phyloP scores from a whole-genome alignment of 176 grass and related monocot genomes.

The Triticum aestivum region DNA sequence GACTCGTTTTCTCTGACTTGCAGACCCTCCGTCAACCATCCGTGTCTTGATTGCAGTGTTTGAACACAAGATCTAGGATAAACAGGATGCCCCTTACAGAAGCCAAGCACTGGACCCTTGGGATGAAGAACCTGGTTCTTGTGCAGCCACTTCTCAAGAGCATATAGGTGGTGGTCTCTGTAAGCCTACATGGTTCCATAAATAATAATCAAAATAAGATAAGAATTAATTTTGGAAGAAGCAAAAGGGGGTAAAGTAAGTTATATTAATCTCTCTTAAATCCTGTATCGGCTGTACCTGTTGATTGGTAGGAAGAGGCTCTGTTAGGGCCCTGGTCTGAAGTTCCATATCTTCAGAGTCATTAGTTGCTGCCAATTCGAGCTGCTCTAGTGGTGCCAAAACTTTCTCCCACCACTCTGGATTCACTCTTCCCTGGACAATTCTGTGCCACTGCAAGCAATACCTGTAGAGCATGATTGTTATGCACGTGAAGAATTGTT shows the following conservation, averaged over 20 bases:
- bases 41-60: slow-evolving; percentile 81
- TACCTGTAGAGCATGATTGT: slow-evolving; percentile 49
- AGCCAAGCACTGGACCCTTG: slow-evolving; percentile 82
- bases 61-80: slow-evolving; percentile 86
- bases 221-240: slow-evolving; percentile 19
- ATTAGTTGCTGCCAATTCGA: slow-evolving; percentile 64
- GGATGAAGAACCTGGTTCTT: slow-evolving; percentile 90
- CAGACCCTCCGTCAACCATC: slow-evolving; percentile 76
- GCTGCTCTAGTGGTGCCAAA: slow-evolving; percentile 64
- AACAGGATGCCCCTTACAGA: slow-evolving; percentile 80
- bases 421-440: slow-evolving; percentile 67
- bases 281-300: slow-evolving; percentile 43
- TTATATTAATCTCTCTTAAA: slow-evolving; percentile 14
- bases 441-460: slow-evolving; percentile 90
- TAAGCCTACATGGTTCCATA: slow-evolving; percentile 63
- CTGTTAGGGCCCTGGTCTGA: slow-evolving; percentile 80
- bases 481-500: slow-evolving; percentile 24
- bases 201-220: slow-evolving; percentile 14
- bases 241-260: neutral
- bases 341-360: slow-evolving; percentile 85
- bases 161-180: slow-evolving; percentile 83
- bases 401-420: slow-evolving; percentile 77
- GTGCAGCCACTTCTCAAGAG: slow-evolving; percentile 88
- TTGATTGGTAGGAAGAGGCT: slow-evolving; percentile 96
- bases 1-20: slow-evolving; percentile 81